Evolutionary conservation across 2,329 filamentous ascomycete species (phyloP), one percentile per base, ranked within the genome.

Genomic region (Rhynchosporium agropyri): DNA sequence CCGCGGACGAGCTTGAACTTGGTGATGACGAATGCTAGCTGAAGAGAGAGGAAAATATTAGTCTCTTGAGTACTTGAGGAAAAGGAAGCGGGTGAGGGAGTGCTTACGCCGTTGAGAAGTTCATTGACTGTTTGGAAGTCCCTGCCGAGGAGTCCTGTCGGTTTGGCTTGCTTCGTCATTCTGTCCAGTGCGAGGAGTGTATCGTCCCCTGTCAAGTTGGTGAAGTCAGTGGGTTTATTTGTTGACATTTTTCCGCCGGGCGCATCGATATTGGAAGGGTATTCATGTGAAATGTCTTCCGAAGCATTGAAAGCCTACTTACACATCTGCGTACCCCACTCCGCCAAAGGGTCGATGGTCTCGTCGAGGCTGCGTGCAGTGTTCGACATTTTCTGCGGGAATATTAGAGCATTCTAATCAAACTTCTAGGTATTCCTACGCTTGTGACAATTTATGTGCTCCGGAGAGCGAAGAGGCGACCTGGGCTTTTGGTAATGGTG

Each of bases 1-100:
- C 38, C 49, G 20, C 49, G 31, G 33, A 53, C 49, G 29, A 53
- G 31, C 49, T 53, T 53, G 49, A 53, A 53, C 12, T 53, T 53
- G 15, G 31, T 33, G 15, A 53, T 53, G 49, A 53, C 15, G 29
- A 53, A 38, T 15, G 13, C 13, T 8, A 53, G 31, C 49, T 53
- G 9, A 5, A 26, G 0, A 26, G 5, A 38, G 10, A 7, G 15
- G 4, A 15, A 20, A 15, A 36, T 15, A 31, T 36, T 20, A 2
- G 15, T 10, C 4, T 9, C 20, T 4, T 31, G 5, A 9, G 12
- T 38, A 20, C 15, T 38, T 36, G 33, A 5, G 9, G 33, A 10
- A 36, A 36, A 36, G 6, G 9, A 36, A 36, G 9, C 33, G 9
- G 6, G 5, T 36, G 1, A 8, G 20, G 4, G 31, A 31, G 4